Evolutionary conservation across 164 flowering plant species (phyloP).

Genomic region (Aristolochia californica): DNA sequence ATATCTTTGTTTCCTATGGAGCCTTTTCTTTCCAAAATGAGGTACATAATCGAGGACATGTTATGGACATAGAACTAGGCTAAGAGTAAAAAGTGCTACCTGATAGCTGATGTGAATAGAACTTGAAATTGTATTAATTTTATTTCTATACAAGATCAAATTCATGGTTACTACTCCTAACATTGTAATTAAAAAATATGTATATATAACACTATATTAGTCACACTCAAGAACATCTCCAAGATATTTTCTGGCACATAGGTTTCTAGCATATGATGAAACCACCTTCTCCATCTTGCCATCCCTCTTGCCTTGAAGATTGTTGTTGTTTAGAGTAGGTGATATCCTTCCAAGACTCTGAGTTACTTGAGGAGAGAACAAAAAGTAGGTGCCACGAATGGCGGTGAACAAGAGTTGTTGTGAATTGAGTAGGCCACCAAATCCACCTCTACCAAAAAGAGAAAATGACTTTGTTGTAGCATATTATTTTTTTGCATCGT

Average conservation of each 20-base stretch:
- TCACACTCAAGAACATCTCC: constrained; percentile 23
- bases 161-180: background rate
- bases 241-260: constrained; percentile 16
- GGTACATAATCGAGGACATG: no score
- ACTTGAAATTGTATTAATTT: background rate
- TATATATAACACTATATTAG: background rate
- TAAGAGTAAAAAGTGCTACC: no score
- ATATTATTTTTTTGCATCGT: constrained; percentile 41
- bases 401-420: constrained; percentile 29
- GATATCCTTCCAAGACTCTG: constrained; percentile 24
- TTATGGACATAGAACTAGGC: no score
- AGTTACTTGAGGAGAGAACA: constrained; percentile 20
- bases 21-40: no score
- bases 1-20: no score
- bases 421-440: constrained; percentile 24
- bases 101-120: no score
- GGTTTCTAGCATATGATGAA: constrained; percentile 17
- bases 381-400: constrained; percentile 30
- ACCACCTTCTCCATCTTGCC: constrained; percentile 15
- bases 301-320: constrained; percentile 8
- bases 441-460: constrained; percentile 20
- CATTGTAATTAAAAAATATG: background rate
- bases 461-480: constrained; percentile 25
- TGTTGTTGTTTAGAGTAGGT: constrained; percentile 2
- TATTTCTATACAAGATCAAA: background rate